A percentile compares a stretch with the other conserved stretches of the same genome.
phyloP scores from a whole-genome alignment of 768 basidiomycete species.

The Suillus cothurnatus region DNA sequence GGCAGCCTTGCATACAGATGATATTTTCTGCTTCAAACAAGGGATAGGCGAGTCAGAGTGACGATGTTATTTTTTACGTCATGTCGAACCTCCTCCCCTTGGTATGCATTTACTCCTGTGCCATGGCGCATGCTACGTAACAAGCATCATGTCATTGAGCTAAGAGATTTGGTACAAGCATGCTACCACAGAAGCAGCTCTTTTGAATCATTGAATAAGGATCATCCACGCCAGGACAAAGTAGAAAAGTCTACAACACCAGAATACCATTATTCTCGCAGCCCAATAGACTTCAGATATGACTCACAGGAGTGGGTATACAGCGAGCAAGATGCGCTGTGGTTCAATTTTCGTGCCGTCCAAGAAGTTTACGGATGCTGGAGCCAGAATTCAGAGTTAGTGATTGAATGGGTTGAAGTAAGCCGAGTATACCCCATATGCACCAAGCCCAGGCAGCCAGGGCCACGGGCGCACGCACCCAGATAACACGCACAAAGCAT shows the following conservation, averaged over 20 bases:
- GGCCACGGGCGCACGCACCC: conserved; percentile 84
- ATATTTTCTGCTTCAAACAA: background rate
- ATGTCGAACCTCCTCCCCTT: background rate
- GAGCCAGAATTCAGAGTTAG: conserved; percentile 7
- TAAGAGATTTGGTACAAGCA: background rate
- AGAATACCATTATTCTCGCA: conserved; percentile 4
- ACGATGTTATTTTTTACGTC: background rate
- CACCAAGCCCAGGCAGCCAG: conserved; percentile 93
- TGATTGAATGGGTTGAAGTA: background rate
- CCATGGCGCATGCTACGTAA: background rate
- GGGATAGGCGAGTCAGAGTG: background rate
- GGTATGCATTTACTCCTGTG: background rate
- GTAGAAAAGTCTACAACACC: conserved; percentile 72
- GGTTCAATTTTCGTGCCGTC: conserved; percentile 94
- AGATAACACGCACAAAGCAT: conserved; percentile 83
- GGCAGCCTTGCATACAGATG: background rate
- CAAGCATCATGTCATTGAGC: background rate
- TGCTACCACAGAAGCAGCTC: background rate
- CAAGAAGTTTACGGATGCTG: conserved; percentile 93
- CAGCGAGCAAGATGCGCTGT: conserved; percentile 87
- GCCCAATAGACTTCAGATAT: background rate
- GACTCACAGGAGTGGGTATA: conserved; percentile 91
- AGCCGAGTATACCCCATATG: conserved; percentile 81
- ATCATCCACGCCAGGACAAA: conserved; percentile 98
- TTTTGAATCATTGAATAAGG: conserved; percentile 67